phyloP scores from a whole-genome alignment of 331 rosid species.

The Rhamnella rubrinervis region DNA sequence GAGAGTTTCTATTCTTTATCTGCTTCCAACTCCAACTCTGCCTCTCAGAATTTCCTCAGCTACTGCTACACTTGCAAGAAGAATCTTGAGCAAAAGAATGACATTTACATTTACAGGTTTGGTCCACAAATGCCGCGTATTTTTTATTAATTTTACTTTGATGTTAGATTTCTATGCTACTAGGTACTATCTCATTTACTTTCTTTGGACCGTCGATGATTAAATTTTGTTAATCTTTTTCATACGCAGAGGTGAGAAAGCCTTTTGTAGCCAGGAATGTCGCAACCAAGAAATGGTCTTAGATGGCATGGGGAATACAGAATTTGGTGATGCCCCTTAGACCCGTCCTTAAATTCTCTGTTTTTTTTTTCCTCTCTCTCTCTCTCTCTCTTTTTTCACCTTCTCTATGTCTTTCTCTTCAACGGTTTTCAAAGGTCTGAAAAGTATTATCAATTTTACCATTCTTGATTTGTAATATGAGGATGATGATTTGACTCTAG shows the following conservation, averaged over 20 bases:
- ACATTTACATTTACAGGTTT: slow-evolving; percentile 86
- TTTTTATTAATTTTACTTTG: neutral
- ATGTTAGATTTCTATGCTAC: neutral
- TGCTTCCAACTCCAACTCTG: slow-evolving; percentile 7
- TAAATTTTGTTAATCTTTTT: neutral
- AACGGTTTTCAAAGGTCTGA: too few species aligned
- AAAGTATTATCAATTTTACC: neutral
- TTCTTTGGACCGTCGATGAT: too few species aligned
- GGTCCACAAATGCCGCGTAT: neutral
- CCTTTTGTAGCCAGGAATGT: slow-evolving; percentile 83
- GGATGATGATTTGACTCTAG: slow-evolving; percentile 17
- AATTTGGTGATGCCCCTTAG: slow-evolving; percentile 27
- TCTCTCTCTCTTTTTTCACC: too few species aligned
- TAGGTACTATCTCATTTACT: too few species aligned
- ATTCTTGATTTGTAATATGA: slow-evolving; percentile 20
- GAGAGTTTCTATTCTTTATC: slow-evolving; percentile 36
- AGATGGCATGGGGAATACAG: slow-evolving; percentile 51
- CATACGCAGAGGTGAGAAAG: slow-evolving; percentile 80
- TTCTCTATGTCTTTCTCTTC: too few species aligned
- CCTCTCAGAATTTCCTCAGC: slow-evolving; percentile 57
- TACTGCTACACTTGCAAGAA: slow-evolving; percentile 78
- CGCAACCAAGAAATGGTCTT: slow-evolving; percentile 74
- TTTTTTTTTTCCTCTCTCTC: neutral
- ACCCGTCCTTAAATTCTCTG: neutral
- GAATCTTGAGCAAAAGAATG: slow-evolving; percentile 70